Evolutionary conservation across 768 basidiomycete genomes (phyloP).

Genomic region (Sarcomyxa edulis): DNA sequence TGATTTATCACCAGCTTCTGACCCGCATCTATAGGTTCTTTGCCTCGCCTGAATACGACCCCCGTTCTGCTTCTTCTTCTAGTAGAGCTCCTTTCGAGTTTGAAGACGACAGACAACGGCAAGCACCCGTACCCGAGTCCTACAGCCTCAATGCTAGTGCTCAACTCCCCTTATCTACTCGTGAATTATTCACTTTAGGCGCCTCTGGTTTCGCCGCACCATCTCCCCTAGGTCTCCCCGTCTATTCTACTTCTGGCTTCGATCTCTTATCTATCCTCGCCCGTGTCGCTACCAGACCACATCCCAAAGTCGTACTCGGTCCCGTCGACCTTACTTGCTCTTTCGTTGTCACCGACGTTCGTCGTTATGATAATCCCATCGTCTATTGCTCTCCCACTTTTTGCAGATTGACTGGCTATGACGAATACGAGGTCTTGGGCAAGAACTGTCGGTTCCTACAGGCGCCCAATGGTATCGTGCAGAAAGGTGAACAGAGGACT

Average conservation of each 20-base stretch:
- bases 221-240: constrained; percentile 37
- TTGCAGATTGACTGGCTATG: constrained; percentile 69
- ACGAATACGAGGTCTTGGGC: constrained; percentile 73
- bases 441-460: constrained; percentile 91
- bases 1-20: too few species aligned
- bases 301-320: constrained; percentile 75
- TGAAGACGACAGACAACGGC: too few species aligned
- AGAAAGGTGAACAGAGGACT: constrained; percentile 35
- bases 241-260: constrained; percentile 91
- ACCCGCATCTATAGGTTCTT: too few species aligned
- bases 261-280: constrained; percentile 82
- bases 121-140: too few species aligned
- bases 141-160: too few species aligned
- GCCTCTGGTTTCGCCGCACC: constrained; percentile 23
- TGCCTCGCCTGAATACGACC: too few species aligned
- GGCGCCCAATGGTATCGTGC: constrained; percentile 53
- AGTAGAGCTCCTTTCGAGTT: too few species aligned
- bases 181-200: too few species aligned
- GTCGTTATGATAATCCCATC: constrained; percentile 78
- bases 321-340: constrained; percentile 90
- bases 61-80: too few species aligned
- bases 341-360: constrained; percentile 87
- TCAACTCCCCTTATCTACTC: too few species aligned
- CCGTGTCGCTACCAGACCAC: constrained; percentile 67
- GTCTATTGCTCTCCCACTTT: constrained; percentile 90